Base-by-base conservation (phyloP, 2,329 filamentous ascomycete genomes). In the Cytospora leucostoma region DNA sequence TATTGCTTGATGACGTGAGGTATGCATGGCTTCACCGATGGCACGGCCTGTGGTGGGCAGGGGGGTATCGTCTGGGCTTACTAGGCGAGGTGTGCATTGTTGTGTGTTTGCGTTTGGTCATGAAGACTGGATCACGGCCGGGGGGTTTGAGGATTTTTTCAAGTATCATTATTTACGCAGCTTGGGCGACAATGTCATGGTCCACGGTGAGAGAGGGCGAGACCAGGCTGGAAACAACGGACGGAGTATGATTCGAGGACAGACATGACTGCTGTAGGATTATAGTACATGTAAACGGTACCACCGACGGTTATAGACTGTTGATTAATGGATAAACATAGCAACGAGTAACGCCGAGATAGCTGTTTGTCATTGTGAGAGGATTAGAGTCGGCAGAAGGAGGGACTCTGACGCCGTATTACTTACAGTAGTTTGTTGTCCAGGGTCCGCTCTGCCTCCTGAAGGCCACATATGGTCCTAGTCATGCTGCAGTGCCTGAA, bases 391-490 rank as follows among this genome's bases (percentile, higher is more conserved):
- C 17, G 21, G 50, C 27, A n/a, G 58, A 61, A 60, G 58, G 58
- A 44, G 35, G 50, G 53, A 61, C 51, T 11, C 13, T 61, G 51
- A 27, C 32, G n/a, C 58, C 58, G 58, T 61, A 61, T 61, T 61
- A 61, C 35, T 40, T 19, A n/a, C 6, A 15, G 12, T 38, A 38
- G 5, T 15, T 37, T 34, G 7, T 32, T 8, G 58, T 37, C 58
- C 37, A 35, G 58, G 58, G 50, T 35, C 27, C 15, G 35, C 27
- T 27, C 27, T 27, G 27, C 27, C 27, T 27, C 27, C 27, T 27
- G 27, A 27, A 27, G 27, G 27, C 27, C 27, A 27, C 27, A 27
- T 27, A 27, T 27, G 27, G 27, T 27, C 27, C 27, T 27, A 27
- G 27, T 27, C 27, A 27, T 27, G 27, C 27, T 27, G 27, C 27